Evolutionary conservation across 345 rosid species (phyloP).

Genomic region (Aquilaria sinensis): DNA sequence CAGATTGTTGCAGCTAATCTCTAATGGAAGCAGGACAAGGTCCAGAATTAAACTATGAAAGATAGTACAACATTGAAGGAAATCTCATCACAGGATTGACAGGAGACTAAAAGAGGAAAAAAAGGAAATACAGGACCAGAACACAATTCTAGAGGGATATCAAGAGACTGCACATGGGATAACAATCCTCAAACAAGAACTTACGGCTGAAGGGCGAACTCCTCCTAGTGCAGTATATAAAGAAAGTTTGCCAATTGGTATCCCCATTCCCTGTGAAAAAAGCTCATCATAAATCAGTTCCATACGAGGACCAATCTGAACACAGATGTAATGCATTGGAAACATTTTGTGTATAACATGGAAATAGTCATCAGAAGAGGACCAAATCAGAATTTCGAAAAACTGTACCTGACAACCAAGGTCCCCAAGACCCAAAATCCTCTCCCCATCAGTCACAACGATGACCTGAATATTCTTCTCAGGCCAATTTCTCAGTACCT

Average conservation of each 20-base stretch:
- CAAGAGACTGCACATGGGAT: too few species aligned
- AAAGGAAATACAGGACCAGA: too few species aligned
- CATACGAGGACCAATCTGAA: background rate
- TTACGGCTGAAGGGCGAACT: constrained; percentile 93
- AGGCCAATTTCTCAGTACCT: constrained; percentile 93
- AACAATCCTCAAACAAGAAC: constrained; percentile 20
- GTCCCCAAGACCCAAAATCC: constrained; percentile 94
- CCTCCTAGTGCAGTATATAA: constrained; percentile 95
- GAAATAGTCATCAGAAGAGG: background rate
- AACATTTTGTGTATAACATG: too few species aligned
- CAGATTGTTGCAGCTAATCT: too few species aligned
- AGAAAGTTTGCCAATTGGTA: constrained; percentile 96
- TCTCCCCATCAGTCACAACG: constrained; percentile 96
- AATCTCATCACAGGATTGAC: background rate
- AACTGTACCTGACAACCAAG: constrained; percentile 86
- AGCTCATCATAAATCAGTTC: background rate
- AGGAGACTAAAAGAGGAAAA: too few species aligned
- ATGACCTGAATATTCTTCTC: constrained; percentile 91
- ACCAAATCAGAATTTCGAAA: background rate
- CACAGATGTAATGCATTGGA: background rate
- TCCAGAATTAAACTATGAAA: background rate
- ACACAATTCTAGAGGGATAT: too few species aligned
- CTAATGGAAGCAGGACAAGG: too few species aligned
- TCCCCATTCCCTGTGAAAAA: constrained; percentile 80
- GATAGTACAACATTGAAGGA: background rate